phyloP scores from a whole-genome alignment of 2,329 filamentous ascomycete species.

The Davidsoniella neocaledoniae region DNA sequence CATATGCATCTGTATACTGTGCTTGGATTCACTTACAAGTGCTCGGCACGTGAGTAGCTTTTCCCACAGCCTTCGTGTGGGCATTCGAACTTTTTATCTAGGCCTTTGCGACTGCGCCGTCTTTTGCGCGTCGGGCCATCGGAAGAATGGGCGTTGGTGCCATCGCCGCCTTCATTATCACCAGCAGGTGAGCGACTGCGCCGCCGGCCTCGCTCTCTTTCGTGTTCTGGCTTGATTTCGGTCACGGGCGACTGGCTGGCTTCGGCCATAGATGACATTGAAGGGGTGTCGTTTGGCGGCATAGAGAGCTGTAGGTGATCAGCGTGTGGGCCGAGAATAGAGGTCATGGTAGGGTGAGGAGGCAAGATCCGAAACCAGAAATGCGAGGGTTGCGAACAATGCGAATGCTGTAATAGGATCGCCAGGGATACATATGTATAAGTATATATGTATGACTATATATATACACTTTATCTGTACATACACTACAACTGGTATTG shows the following conservation, averaged over 20 bases:
- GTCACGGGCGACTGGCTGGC: slow-evolving; percentile 1
- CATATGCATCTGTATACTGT: too few relatives aligned
- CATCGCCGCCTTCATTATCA: slow-evolving; percentile 24
- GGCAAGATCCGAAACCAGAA: too few relatives aligned
- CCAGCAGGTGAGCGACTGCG: slow-evolving; percentile 27
- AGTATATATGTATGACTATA: too few relatives aligned
- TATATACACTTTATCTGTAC: too few relatives aligned
- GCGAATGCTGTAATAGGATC: too few relatives aligned
- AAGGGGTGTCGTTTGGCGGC: background rate
- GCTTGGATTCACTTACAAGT: slow-evolving; percentile 45
- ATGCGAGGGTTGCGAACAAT: too few relatives aligned
- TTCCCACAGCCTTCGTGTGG: slow-evolving; percentile 79
- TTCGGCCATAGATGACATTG: background rate
- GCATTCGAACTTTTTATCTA: slow-evolving; percentile 74
- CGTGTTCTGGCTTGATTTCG: slow-evolving; percentile 23
- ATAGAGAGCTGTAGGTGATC: slow-evolving; percentile 1
- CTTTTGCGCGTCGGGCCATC: slow-evolving; percentile 41
- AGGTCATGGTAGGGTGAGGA: background rate
- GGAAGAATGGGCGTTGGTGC: slow-evolving; percentile 26
- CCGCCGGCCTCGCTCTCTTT: slow-evolving; percentile 24
- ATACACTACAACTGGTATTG: too few relatives aligned
- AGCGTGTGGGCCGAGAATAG: slow-evolving; percentile 4
- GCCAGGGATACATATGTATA: too few relatives aligned
- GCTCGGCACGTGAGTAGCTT: slow-evolving; percentile 90
- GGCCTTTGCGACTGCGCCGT: slow-evolving; percentile 55